Evolutionary conservation across 169 alveolate genomes (phyloP).

Genomic region (Eimeria maxima): DNA sequence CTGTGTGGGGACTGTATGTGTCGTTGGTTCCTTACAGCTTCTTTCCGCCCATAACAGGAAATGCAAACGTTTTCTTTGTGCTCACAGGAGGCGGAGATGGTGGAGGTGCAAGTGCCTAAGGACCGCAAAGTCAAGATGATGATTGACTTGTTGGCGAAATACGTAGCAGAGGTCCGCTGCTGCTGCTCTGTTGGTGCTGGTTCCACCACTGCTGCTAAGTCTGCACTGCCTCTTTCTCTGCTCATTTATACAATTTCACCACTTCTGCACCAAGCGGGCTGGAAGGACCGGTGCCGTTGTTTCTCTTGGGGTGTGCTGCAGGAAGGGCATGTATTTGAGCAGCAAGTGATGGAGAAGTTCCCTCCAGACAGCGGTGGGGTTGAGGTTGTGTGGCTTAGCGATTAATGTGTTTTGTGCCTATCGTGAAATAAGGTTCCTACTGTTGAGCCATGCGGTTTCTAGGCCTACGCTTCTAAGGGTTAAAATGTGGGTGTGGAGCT

Average conservation of each 20-base stretch:
- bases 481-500: not conserved
- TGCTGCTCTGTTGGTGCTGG: slow-evolving; percentile 20
- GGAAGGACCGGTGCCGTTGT: not conserved
- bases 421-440: not conserved
- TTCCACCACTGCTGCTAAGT: not conserved
- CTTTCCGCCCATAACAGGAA: not conserved
- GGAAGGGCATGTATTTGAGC: slow-evolving; percentile 85
- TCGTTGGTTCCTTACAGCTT: not conserved
- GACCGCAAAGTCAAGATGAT: slow-evolving; percentile 84
- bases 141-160: slow-evolving; percentile 88
- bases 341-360: slow-evolving; percentile 81
- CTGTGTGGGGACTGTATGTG: not conserved
- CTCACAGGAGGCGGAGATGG: slow-evolving; percentile 74
- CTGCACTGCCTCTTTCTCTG: not conserved
- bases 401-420: not conserved
- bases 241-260: not conserved
- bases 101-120: slow-evolving; percentile 86
- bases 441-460: not conserved
- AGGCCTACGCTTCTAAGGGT: not conserved
- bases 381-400: not conserved
- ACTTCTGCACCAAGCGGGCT: not conserved
- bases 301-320: not conserved
- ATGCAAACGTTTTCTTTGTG: not conserved
- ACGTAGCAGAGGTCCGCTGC: slow-evolving; percentile 86
- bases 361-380: slow-evolving; percentile 78